Evolutionary conservation across 768 basidiomycete species (phyloP).

Genomic region (Cubamyces lactineus): DNA sequence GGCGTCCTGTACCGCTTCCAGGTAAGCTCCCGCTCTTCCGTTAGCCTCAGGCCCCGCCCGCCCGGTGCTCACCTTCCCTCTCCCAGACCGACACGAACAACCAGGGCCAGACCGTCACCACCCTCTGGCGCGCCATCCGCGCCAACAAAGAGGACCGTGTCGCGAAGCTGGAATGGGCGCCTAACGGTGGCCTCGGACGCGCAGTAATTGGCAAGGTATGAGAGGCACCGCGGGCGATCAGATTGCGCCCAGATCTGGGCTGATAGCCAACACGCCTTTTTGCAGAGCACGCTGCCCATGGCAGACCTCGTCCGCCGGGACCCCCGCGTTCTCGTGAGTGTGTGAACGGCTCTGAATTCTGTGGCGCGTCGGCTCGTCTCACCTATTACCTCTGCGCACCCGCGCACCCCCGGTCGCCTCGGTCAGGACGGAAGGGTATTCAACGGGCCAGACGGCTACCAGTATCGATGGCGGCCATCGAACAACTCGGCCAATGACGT

Average conservation of each 20-base stretch:
- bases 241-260: conserved; percentile 33
- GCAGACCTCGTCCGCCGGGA: conserved; percentile 78
- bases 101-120: conserved; percentile 73
- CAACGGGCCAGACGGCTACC: conserved; percentile 80
- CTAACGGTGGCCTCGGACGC: conserved; percentile 81
- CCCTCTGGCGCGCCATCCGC: conserved; percentile 79
- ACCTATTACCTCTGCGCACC: neutral
- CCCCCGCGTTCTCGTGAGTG: conserved; percentile 59
- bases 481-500: conserved; percentile 54
- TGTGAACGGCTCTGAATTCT: conserved; percentile 15
- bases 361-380: conserved; percentile 21
- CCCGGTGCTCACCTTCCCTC: conserved; percentile 32
- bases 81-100: conserved; percentile 65
- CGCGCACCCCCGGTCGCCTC: conserved; percentile 13
- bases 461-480: conserved; percentile 81
- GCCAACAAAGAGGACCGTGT: conserved; percentile 87
- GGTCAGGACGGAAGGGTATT: conserved; percentile 54
- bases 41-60: conserved; percentile 23
- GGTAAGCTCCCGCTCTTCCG: conserved; percentile 44
- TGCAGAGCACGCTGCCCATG: conserved; percentile 78
- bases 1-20: conserved; percentile 82
- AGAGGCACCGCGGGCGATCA: conserved; percentile 12
- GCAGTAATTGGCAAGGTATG: conserved; percentile 82
- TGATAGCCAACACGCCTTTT: conserved; percentile 28
- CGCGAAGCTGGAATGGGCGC: conserved; percentile 86